Conservation (phyloP, 305 asterid species). For the Fraxinus greggii region DNA sequence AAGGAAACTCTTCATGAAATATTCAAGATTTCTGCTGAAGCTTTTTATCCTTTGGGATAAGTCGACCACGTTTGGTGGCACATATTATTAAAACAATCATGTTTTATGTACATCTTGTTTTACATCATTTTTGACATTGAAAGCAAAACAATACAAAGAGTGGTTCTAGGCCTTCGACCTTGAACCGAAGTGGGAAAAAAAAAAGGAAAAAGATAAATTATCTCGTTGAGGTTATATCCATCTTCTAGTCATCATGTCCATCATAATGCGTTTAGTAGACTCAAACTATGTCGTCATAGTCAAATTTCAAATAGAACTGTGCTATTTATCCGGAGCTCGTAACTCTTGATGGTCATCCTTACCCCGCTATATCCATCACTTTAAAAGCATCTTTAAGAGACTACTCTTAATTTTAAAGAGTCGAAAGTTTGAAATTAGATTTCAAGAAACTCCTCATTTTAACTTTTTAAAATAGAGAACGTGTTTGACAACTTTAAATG, state of each 20-base stretch:
- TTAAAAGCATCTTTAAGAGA: too few species aligned
- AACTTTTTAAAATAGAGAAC: too few species aligned
- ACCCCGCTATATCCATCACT: neutral
- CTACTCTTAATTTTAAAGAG: neutral
- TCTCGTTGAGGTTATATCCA: neutral
- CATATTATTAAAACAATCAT: neutral
- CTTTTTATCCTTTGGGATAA: neutral
- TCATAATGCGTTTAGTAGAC: neutral
- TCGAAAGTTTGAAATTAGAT: neutral
- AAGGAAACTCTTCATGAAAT: neutral
- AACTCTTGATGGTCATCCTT: neutral
- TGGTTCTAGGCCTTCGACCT: too few species aligned
- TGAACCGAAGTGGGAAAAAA: too few species aligned
- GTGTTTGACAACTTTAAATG: neutral
- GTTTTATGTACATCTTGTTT: too few species aligned
- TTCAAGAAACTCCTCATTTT: neutral
- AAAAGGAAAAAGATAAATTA: too few species aligned
- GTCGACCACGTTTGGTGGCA: neutral
- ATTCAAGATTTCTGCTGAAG: neutral
- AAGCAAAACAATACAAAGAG: too few species aligned
- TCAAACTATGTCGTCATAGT: neutral
- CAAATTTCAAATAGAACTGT: neutral
- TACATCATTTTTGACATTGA: too few species aligned
- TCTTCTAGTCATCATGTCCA: neutral
- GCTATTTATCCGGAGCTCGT: neutral